Base-by-base conservation (phyloP, 768 basidiomycete species). In the Leccinum incarnatum region DNA sequence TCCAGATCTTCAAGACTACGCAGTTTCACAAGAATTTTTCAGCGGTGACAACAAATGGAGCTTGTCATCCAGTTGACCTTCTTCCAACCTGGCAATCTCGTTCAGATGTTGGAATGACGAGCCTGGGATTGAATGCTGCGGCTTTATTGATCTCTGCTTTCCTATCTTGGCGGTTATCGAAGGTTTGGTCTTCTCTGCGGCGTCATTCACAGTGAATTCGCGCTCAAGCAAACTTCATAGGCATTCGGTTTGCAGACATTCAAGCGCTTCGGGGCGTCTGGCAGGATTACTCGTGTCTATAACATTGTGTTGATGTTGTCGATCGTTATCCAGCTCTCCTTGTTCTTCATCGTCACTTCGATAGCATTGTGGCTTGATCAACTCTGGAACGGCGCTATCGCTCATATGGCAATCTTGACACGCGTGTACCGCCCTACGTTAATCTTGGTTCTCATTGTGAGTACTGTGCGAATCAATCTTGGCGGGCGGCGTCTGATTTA, bases 241-340 rank as follows among this genome's bases (percentile, higher is more conserved):
- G 67, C 79, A 15, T 93, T 89, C 69, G 88, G 91, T 47, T 93
- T 90, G 90, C 88, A 90, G 72, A 93, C 90, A 0, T 93, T 92
- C 81, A 91, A 91, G 72, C 87, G 89, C 57, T 84, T 92, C 53
- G 90, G 91, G 37, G 89, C 91, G 11, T 89, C 86, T 6, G 74
- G 83, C 63, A 78, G 78, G 11, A 90, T 93, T 73, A 89, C 88
- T 71, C 81, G 85, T 36, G 72, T 89, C 59, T 93, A 93, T 78
- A 88, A 84, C 70, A 74, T 85, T 50, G 85, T 91, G 56, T 79
- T 91, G 42, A 75, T 79, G 15, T 74, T 91, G 56, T 89, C 88
- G 6, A 88, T 89, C 64, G 78, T 81, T 42, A 83, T 91, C 51
- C 91, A 91, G 66, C 75, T 93, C n/a, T 83, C 85, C 23, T 61